Evolutionary conservation across 148 eudicot species (phyloP), one percentile per base, ranked within the genome.

Genomic region (Rhododendron henanense): DNA sequence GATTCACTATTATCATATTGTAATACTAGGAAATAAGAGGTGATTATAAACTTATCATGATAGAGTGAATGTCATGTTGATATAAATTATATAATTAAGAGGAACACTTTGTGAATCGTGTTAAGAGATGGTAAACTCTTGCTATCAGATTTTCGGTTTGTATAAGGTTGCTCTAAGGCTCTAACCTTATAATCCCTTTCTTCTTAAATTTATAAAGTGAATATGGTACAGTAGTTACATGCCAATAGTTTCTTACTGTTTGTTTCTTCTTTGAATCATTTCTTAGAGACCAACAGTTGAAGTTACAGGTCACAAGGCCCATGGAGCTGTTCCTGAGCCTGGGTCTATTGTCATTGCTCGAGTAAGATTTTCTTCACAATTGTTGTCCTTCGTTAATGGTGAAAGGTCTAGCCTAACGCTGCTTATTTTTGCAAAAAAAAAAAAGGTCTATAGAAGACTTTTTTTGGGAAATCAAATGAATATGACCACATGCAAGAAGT

Each of bases 241-340:
- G 78, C 41, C 45, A n/a, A 28, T 45, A 16, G 69, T 82, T 67
- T 45, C 48, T 83, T 48, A 23, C n/a, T 85, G 55, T 37, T 65
- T 75, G 15, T 57, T 85, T 82, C 75, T 37, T n/a, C 41, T 31
- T 71, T 71, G 76, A 5, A 83, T 84, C 2, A 80, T 83, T 69
- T 23, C 37, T 61, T 78, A 97, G 99, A 93, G 98, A 88, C 91
- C 94, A 80, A 89, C 92, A 1, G 98, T 92, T 88, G 98, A 94
- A 92, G 95, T 97, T 88, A 91, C 87, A 31, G 96, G 99, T 86
- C 98, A 95, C 90, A 97, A 97, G 88, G 95, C 99, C 45, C 98
- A 94, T 88, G 95, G 95, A 84, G 93, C 95, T 15, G 98, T 97
- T 82, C 99, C 99, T 82, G 95, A 95, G 88, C 96, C 96, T 45